Evolutionary conservation across 164 flowering plant species (phyloP).

Genomic region (Tinospora cordifolia): DNA sequence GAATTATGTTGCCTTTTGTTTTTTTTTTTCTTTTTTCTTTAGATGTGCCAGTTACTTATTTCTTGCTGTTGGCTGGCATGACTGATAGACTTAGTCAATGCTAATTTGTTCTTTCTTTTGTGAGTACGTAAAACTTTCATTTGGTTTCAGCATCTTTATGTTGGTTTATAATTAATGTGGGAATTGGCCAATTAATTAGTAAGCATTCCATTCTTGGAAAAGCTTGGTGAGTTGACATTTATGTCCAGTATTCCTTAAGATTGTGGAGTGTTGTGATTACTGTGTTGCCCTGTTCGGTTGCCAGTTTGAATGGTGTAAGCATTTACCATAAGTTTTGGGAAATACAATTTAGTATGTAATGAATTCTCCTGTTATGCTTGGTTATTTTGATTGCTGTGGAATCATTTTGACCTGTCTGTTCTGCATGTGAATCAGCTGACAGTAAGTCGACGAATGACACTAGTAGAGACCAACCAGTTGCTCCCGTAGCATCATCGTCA

Average conservation of each 20-base stretch:
- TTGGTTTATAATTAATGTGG: background rate
- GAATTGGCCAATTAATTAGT: background rate
- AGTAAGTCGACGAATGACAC: constrained; percentile 58
- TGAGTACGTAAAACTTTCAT: background rate
- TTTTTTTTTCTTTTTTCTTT: background rate
- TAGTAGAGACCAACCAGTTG: constrained; percentile 56
- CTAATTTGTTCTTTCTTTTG: constrained; percentile 4
- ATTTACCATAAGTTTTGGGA: background rate
- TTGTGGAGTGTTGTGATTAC: background rate
- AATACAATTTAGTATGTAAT: background rate
- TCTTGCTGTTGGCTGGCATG: background rate
- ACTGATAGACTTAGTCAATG: constrained; percentile 2
- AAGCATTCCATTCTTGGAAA: background rate
- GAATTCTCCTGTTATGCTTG: background rate
- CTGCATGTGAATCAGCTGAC: constrained; percentile 32
- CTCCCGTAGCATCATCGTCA: constrained; percentile 52
- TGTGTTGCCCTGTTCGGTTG: background rate
- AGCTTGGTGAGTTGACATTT: background rate
- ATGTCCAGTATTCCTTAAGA: background rate
- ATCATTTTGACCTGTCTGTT: constrained; percentile 7
- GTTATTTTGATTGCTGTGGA: background rate
- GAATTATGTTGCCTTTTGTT: background rate
- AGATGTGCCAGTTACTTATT: too few species aligned
- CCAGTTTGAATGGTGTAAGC: background rate
- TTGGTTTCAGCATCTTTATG: background rate